Conservation (phyloP, 139 green algal species). For the Marvania coccoides region DNA sequence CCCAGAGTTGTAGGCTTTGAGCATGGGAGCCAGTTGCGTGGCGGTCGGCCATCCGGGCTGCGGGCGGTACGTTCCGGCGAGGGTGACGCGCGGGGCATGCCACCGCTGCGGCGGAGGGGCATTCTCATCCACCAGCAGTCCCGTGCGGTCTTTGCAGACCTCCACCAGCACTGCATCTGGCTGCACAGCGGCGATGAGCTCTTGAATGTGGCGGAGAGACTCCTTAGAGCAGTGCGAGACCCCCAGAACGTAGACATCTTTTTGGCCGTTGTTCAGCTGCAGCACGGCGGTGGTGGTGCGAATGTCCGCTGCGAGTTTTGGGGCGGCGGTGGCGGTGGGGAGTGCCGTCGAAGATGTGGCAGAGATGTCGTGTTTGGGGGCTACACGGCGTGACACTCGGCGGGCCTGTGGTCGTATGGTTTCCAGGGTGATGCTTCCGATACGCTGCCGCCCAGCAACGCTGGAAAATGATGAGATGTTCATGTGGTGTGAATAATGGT, state of each 20-base stretch:
- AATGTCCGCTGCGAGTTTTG: slow-evolving; percentile 30
- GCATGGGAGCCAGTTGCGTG: slow-evolving; percentile 37
- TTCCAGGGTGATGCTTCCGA: no score
- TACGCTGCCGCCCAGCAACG: no score
- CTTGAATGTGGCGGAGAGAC: slow-evolving; percentile 43
- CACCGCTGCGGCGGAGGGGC: slow-evolving; percentile 33
- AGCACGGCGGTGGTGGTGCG: slow-evolving; percentile 45
- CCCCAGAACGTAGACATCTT: slow-evolving; percentile 63
- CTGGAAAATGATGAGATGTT: no score
- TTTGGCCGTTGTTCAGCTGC: slow-evolving; percentile 33
- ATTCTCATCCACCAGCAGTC: slow-evolving; percentile 51
- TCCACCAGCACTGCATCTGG: slow-evolving; percentile 62
- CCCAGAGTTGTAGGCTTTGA: slow-evolving; percentile 24
- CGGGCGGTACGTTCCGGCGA: neutral
- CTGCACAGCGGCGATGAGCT: slow-evolving; percentile 41
- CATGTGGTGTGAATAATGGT: no score
- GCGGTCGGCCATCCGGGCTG: slow-evolving; percentile 38
- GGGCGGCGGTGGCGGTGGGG: no score
- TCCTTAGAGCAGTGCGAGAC: slow-evolving; percentile 68
- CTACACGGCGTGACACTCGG: no score
- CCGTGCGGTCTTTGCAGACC: slow-evolving; percentile 72
- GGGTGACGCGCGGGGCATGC: slow-evolving; percentile 29
- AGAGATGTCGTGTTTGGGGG: no score
- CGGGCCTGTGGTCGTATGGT: no score
- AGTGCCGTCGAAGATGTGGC: no score